Percentiles rank a stretch among this genome's conserved stretches.
phyloP scores from a whole-genome alignment of 2,329 filamentous ascomycete species.

The Penicillium thymicola region DNA sequence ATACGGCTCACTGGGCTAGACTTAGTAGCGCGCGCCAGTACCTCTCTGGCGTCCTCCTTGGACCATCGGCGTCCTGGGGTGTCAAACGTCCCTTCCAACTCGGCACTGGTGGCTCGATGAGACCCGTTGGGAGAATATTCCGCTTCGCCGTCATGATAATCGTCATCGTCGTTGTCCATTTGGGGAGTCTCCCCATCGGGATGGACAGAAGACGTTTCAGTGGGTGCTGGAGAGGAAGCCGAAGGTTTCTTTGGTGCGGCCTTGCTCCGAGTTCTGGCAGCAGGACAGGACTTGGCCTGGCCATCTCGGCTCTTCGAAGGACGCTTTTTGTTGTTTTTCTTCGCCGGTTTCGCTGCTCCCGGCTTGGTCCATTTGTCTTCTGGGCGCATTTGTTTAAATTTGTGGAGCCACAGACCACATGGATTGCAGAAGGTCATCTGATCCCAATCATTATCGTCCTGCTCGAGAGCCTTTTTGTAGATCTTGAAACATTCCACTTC shows the following conservation, averaged over 20 bases:
- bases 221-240: constrained; percentile 40
- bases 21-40: constrained; percentile 55
- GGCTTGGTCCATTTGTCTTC: constrained; percentile 73
- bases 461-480: constrained; percentile 69
- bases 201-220: constrained; percentile 37
- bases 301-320: constrained; percentile 35
- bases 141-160: constrained; percentile 34
- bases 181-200: constrained; percentile 36
- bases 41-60: constrained; percentile 43
- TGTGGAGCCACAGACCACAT: constrained; percentile 91
- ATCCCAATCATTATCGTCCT: constrained; percentile 67
- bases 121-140: constrained; percentile 38
- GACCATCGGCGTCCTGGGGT: constrained; percentile 34
- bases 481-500: constrained; percentile 65
- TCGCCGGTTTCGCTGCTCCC: constrained; percentile 32
- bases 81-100: constrained; percentile 42
- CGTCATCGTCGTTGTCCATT: constrained; percentile 32
- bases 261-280: constrained; percentile 33
- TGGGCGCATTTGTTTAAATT: constrained; percentile 81
- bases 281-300: constrained; percentile 33
- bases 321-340: constrained; percentile 40
- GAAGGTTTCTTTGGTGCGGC: constrained; percentile 28
- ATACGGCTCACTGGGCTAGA: constrained; percentile 58
- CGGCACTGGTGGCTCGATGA: constrained; percentile 48
- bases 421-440: constrained; percentile 86